Evolutionary conservation across 148 eudicot species (phyloP).

Genomic region (Cornus florida): DNA sequence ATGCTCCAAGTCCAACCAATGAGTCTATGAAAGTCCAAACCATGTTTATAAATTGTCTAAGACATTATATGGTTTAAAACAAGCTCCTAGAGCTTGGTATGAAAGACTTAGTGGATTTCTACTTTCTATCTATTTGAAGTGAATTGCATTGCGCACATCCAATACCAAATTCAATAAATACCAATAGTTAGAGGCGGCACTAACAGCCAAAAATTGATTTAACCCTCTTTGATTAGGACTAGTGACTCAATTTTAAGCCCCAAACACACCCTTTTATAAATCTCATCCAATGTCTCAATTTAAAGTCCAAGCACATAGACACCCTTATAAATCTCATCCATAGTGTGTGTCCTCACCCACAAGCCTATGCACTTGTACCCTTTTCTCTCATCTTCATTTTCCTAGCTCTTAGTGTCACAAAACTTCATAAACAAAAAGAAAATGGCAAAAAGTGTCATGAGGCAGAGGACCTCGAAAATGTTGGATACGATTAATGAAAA

Average conservation of each 20-base stretch:
- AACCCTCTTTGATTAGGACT: constrained; percentile 9
- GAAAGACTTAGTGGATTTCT: no score
- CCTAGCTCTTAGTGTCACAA: neutral
- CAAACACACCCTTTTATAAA: constrained; percentile 14
- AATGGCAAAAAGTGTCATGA: constrained; percentile 40
- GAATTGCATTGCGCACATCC: no score
- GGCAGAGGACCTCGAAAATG: constrained; percentile 31
- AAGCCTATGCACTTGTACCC: neutral
- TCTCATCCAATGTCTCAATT: neutral
- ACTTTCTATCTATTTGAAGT: no score
- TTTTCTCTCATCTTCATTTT: neutral
- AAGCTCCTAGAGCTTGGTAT: no score
- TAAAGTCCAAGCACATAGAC: no score
- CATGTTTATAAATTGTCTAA: no score
- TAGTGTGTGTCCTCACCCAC: neutral
- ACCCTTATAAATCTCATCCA: no score
- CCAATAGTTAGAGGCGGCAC: constrained; percentile 17
- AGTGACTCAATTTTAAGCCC: constrained; percentile 7
- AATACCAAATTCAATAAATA: constrained; percentile 7
- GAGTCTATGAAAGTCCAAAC: no score
- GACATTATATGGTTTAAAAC: no score
- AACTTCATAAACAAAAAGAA: neutral
- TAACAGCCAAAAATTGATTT: constrained; percentile 18
- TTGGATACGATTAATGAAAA: constrained; percentile 37
- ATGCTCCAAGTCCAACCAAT: no score